phyloP scores from a whole-genome alignment of 352 stramenopile genomes.

The Globisporangium yorkense region DNA sequence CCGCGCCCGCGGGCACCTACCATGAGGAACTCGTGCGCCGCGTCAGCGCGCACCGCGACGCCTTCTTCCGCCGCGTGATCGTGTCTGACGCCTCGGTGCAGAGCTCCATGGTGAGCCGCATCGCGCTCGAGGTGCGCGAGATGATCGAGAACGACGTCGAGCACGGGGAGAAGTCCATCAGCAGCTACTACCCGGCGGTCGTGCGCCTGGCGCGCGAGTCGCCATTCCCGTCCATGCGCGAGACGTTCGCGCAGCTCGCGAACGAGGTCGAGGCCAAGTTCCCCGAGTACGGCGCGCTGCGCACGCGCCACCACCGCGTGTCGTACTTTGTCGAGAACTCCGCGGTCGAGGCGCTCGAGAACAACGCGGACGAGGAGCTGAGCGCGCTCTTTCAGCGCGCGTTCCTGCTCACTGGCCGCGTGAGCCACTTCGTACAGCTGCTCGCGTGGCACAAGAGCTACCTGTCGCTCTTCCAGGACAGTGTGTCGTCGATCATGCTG shows the following conservation, averaged over 20 bases:
- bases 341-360: slow-evolving; percentile 19
- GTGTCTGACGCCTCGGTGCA: slow-evolving; percentile 59
- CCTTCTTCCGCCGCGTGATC: slow-evolving; percentile 76
- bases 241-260: slow-evolving; percentile 41
- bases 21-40: slow-evolving; percentile 37
- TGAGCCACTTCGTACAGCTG: slow-evolving; percentile 72
- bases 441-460: slow-evolving; percentile 80
- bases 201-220: slow-evolving; percentile 56
- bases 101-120: slow-evolving; percentile 45
- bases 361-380: slow-evolving; percentile 48
- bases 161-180: slow-evolving; percentile 23
- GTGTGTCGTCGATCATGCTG: slow-evolving; percentile 61
- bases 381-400: slow-evolving; percentile 36
- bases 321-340: slow-evolving; percentile 70
- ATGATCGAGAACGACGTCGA: slow-evolving; percentile 38
- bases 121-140: slow-evolving; percentile 49
- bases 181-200: slow-evolving; percentile 67
- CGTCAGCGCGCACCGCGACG: slow-evolving; percentile 65
- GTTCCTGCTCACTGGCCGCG: slow-evolving; percentile 65
- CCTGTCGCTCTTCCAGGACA: slow-evolving; percentile 59
- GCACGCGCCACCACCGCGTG: slow-evolving; percentile 24
- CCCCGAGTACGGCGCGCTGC: slow-evolving; percentile 26
- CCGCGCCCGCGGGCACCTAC: slow-evolving; percentile 10
- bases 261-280: slow-evolving; percentile 35
- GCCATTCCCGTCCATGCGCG: slow-evolving; percentile 61